A percentile compares a stretch with the other conserved stretches of the same genome.
Evolutionary conservation across 768 basidiomycete species (phyloP).

Genomic region (Russula foetens): DNA sequence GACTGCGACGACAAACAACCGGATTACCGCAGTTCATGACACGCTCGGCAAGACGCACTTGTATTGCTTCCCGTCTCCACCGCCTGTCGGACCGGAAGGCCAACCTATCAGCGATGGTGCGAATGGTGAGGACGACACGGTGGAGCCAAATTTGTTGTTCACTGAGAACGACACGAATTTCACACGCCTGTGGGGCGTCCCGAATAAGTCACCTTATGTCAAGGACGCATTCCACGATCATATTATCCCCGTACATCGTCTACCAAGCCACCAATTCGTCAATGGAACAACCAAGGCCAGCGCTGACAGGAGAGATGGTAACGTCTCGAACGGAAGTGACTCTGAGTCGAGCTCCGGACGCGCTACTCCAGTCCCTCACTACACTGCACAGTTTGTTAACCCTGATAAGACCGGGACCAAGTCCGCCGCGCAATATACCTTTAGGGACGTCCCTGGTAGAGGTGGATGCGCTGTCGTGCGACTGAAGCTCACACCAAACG

Average conservation of each 20-base stretch:
- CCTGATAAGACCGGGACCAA: slow-evolving; percentile 87
- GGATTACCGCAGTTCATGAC: slow-evolving; percentile 66
- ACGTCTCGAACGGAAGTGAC: slow-evolving; percentile 12
- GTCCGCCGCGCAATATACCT: slow-evolving; percentile 84
- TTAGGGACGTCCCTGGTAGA: slow-evolving; percentile 76
- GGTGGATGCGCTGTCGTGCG: slow-evolving; percentile 96
- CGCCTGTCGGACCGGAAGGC: slow-evolving; percentile 71
- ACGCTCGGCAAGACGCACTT: slow-evolving; percentile 69
- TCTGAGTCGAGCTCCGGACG: slow-evolving; percentile 28
- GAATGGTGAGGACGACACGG: slow-evolving; percentile 56
- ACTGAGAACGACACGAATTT: slow-evolving; percentile 99
- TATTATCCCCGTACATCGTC: slow-evolving; percentile 82
- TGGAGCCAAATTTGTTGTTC: slow-evolving; percentile 83
- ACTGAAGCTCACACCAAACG: slow-evolving; percentile 78
- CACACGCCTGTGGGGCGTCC: slow-evolving; percentile 78
- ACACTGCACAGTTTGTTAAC: slow-evolving; percentile 58
- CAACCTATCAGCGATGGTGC: slow-evolving; percentile 38
- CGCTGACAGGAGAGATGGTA: neutral
- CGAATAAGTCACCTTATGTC: slow-evolving; percentile 74
- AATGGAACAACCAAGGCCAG: slow-evolving; percentile 17
- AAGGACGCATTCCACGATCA: slow-evolving; percentile 99
- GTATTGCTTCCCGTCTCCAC: slow-evolving; percentile 88
- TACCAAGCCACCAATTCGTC: slow-evolving; percentile 29
- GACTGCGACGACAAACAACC: slow-evolving; percentile 46
- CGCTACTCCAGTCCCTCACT: slow-evolving; percentile 45